Evolutionary conservation across 2,329 filamentous ascomycete species (phyloP).

Genomic region (Dactylonectria macrodidyma): DNA sequence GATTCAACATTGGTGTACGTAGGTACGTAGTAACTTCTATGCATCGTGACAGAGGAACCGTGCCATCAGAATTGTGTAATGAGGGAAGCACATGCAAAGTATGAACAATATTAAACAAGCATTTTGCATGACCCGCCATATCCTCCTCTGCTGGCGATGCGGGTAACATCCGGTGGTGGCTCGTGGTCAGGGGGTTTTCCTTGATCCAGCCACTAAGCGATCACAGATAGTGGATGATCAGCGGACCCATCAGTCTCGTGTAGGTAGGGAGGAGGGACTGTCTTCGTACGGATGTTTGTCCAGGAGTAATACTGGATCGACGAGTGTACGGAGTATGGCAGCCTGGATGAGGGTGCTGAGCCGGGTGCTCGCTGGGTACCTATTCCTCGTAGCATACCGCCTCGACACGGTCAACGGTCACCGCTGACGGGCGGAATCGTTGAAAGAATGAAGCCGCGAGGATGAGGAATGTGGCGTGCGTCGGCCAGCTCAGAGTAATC

Average conservation of each 20-base stretch:
- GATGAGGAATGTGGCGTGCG: conserved; percentile 26
- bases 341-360: too few species aligned
- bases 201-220: conserved; percentile 1
- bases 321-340: background rate
- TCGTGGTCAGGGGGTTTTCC: conserved; percentile 12
- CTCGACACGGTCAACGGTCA: background rate
- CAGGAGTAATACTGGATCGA: background rate
- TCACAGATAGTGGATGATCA: conserved; percentile 5
- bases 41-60: conserved; percentile 9
- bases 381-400: conserved; percentile 4
- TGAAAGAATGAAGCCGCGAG: conserved; percentile 22
- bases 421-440: conserved; percentile 2
- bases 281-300: background rate
- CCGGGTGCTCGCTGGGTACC: background rate
- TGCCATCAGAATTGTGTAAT: conserved; percentile 6
- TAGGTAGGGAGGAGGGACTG: background rate
- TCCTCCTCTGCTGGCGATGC: conserved; percentile 38
- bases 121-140: conserved; percentile 43
- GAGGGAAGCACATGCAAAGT: conserved; percentile 24
- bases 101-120: conserved; percentile 43
- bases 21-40: background rate
- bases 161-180: conserved; percentile 31
- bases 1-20: background rate
- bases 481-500: background rate
- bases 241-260: conserved; percentile 11